These are phyloP conservation scores for Phytophthora boehmeriae DNA, from an alignment of 352 stramenopile species.

Conservation along the genomic window DNA sequence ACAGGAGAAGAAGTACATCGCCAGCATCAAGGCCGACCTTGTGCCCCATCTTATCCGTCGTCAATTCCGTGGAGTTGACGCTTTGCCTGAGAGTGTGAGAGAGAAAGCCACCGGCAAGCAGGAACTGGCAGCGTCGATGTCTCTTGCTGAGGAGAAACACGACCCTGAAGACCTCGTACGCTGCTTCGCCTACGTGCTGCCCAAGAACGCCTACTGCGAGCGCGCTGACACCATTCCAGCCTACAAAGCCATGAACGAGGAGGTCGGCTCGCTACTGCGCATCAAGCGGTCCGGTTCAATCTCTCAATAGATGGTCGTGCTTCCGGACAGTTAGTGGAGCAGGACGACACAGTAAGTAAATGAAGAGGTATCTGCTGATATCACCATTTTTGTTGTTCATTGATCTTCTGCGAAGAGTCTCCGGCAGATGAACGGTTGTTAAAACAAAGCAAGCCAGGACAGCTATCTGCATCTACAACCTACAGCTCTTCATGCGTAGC, in stretches of 20 bases:
- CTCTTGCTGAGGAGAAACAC: slow-evolving; percentile 53
- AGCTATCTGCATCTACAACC: not conserved
- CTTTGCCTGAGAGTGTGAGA: slow-evolving; percentile 57
- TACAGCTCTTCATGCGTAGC: slow-evolving; percentile 44
- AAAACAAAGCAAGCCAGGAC: not conserved
- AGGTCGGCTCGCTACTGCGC: slow-evolving; percentile 73
- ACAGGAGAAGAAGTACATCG: slow-evolving; percentile 85
- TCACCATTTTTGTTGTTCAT: no score
- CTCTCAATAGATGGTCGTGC: slow-evolving; percentile 38
- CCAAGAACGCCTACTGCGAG: slow-evolving; percentile 78
- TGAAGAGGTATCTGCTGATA: slow-evolving; percentile 23
- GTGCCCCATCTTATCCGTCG: slow-evolving; percentile 78
- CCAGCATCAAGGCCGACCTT: slow-evolving; percentile 84
- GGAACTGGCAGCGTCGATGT: slow-evolving; percentile 64
- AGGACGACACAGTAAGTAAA: slow-evolving; percentile 21
- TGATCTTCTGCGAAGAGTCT: no score
- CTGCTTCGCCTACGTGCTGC: slow-evolving; percentile 78
- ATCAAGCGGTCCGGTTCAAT: slow-evolving; percentile 64
- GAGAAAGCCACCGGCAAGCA: slow-evolving; percentile 64
- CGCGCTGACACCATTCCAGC: slow-evolving; percentile 76
- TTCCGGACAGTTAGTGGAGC: slow-evolving; percentile 3
- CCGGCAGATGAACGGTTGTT: slow-evolving; percentile 6
- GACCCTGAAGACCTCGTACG: slow-evolving; percentile 74
- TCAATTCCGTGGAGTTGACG: slow-evolving; percentile 74
- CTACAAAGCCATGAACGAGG: slow-evolving; percentile 75